A percentile compares a stretch with the other conserved stretches of the same genome.
Conservation (phyloP, 2,329 filamentous ascomycete genomes). For the Paraconiothyrium sp. region DNA sequence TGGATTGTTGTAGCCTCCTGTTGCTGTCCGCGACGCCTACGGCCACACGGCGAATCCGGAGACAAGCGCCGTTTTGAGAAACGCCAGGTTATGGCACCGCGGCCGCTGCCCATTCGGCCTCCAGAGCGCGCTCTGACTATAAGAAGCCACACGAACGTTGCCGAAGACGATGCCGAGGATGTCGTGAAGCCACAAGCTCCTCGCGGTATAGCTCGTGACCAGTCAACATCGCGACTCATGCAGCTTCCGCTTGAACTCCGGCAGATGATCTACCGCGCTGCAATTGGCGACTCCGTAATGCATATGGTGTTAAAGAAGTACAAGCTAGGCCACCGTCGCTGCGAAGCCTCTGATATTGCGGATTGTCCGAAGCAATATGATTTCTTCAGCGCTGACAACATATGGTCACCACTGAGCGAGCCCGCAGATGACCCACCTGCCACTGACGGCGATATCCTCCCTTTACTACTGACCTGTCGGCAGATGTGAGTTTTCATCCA, state of each 20-base stretch:
- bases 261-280: slow-evolving; percentile 29
- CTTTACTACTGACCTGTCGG: slow-evolving; percentile 47
- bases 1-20: slow-evolving; percentile 30
- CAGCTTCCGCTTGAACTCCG: slow-evolving; percentile 31
- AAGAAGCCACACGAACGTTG: slow-evolving; percentile 10
- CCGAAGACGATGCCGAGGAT: not conserved
- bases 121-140: slow-evolving; percentile 28
- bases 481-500: slow-evolving; percentile 24
- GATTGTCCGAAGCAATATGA: slow-evolving; percentile 27
- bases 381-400: slow-evolving; percentile 26
- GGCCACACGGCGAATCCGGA: slow-evolving; percentile 24
- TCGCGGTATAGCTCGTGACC: slow-evolving; percentile 26
- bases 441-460: slow-evolving; percentile 39
- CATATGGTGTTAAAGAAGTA: slow-evolving; percentile 33
- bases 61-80: slow-evolving; percentile 34
- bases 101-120: slow-evolving; percentile 28
- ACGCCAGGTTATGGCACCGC: slow-evolving; percentile 30
- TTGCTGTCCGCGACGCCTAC: slow-evolving; percentile 29
- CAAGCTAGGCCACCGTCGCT: slow-evolving; percentile 31
- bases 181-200: not conserved
- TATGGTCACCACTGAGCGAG: slow-evolving; percentile 23
- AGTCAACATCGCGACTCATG: slow-evolving; percentile 26
- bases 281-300: slow-evolving; percentile 29
- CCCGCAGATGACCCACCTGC: slow-evolving; percentile 16
- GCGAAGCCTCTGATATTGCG: slow-evolving; percentile 23